Evolutionary conservation across 805 yeast species (phyloP), one percentile per base, ranked within the genome.

Genomic region (Ascoidea tarda): DNA sequence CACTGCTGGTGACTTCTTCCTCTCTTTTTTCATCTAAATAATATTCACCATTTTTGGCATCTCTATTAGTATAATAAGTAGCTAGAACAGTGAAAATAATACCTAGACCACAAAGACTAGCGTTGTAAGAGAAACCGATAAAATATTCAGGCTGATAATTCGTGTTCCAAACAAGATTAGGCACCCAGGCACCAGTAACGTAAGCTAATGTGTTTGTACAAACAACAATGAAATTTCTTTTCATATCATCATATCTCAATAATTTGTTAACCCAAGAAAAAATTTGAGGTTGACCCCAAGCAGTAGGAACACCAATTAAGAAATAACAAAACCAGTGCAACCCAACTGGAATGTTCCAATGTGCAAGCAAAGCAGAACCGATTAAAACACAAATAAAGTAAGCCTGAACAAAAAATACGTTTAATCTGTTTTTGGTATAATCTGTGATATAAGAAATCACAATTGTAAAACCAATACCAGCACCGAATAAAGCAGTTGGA

Each of bases 201-300:
- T 73, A 74, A 0, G 75, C 73, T 51, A 69, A 54, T 14, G 68
- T 68, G 57, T 74, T 72, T 32, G 75, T 73, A 5, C 63, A 53
- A 6, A 67, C 74, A 14, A 73, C 71, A 5, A 69, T 65, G 42
- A 70, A 63, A 50, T 63, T 66, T 47, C 74, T 56, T 56, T 64
- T 62, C 61, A 60, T 57, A 51, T 66, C 68, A 51, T 66, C 64
- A 50, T 58, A 53, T 32, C 67, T 66, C 16, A 78, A 59, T 32
- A 72, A 58, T 45, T 77, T 65, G 59, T 78, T 78, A 45, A 77
- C 71, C 84, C 83, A 79, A 2, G 79, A 67, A 55, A 72, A 78
- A 12, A 77, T 74, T 57, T 74, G 69, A 2, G 82, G 81, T 63
- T 76, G 82, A 1, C 80, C 82, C 73, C 72, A 72, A 3, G 74